Evolutionary conservation across 1,284 basidiomycete species (phyloP).

Genomic region (Vanrija humicola): DNA sequence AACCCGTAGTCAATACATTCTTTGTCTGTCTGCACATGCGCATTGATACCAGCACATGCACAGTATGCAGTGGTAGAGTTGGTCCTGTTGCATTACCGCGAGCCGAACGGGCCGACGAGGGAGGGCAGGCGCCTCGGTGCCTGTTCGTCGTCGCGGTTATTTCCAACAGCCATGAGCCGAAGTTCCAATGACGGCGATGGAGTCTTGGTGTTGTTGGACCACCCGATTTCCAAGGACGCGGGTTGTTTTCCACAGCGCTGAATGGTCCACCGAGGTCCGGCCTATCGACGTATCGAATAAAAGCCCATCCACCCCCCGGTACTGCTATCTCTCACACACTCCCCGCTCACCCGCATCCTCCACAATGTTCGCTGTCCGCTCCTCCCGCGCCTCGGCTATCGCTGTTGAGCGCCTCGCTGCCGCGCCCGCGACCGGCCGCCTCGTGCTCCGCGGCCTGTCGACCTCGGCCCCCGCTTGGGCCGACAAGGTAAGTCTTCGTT

Average conservation of each 20-base stretch:
- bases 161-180: too few relatives aligned
- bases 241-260: too few relatives aligned
- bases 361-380: constrained; percentile 14
- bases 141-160: too few relatives aligned
- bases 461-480: constrained; percentile 7
- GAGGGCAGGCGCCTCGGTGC: too few relatives aligned
- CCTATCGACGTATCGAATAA: background rate
- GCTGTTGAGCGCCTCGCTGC: constrained; percentile 1
- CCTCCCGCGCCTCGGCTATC: background rate
- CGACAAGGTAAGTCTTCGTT: constrained; percentile 15
- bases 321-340: background rate
- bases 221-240: too few relatives aligned
- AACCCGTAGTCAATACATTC: constrained; percentile 1
- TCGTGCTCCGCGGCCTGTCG: constrained; percentile 20
- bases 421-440: constrained; percentile 4
- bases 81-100: too few relatives aligned
- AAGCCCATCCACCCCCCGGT: background rate
- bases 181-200: too few relatives aligned
- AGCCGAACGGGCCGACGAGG: too few relatives aligned
- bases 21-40: background rate
- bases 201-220: too few relatives aligned
- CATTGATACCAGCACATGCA: background rate
- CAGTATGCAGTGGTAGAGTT: too few relatives aligned
- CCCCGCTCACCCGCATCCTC: background rate
- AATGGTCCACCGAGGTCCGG: too few relatives aligned